Base-by-base conservation (phyloP, 139 green algal species). In the Micractinium conductrix region DNA sequence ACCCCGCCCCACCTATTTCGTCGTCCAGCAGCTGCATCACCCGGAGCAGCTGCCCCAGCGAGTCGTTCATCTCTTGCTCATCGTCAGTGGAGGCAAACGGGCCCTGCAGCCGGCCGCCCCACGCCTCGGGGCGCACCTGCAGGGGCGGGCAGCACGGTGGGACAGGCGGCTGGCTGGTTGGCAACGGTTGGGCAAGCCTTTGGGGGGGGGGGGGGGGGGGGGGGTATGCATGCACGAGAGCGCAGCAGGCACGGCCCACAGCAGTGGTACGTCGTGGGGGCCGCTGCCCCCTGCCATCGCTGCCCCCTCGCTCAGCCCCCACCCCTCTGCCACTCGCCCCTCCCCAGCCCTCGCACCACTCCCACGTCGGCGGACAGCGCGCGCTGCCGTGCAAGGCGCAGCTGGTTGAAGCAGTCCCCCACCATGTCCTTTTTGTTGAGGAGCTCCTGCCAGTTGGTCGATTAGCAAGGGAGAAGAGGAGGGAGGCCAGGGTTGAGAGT, bases 391-490 rank as follows among this genome's bases (percentile, higher is more conserved):
- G 78, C 83, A 28, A 97, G 88, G 38, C 93, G 87, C 53, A 99
- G 84, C 79, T 98, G 93, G 88, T 99, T 99, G 91, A 99, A 98
- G 50, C 95, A 79, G 80, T 98, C 95, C 4, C 96, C 95, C 65
- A 99, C 90, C 35, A 95, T 76, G 80, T 98, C 95, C 88, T 99
- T 99, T 90, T 98, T 98, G 48, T 90, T 88, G 93, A 99, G 95
- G 45, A 98, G 89, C 84, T 96, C 91, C 84, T 90, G 84, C 65
- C 19, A 22, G n/a, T n/a, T n/a, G n/a, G n/a, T n/a, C n/a, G n/a
- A n/a, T n/a, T n/a, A n/a, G n/a, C n/a, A 8, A 38, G 17, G 0
- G 42, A 37, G 22, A 19, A 48, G 33, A 30, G 10, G 5, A 10
- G 33, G 65, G 17, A 28, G 58, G 58, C 58, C 5, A 28, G 58